Percentiles rank a stretch among this genome's conserved stretches.
These are phyloP conservation scores for Ascobolus immersus DNA, from an alignment of 495 filamentous ascomycete genomes.

Conservation along the genomic window DNA sequence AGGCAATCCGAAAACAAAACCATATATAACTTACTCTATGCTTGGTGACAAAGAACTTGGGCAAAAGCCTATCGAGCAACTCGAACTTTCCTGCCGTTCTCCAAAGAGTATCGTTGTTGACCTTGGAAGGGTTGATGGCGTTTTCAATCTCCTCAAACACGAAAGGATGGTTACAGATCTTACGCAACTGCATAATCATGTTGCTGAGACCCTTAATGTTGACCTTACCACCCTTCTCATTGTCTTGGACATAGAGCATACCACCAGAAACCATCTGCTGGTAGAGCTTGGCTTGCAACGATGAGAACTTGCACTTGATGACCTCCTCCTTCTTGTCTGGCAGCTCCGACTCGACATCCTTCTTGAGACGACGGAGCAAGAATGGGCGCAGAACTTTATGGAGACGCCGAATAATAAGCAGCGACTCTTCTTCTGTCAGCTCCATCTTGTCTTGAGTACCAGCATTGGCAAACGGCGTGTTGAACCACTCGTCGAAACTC, in stretches of 20 bases:
- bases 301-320: conserved; percentile 95
- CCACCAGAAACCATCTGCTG: conserved; percentile 90
- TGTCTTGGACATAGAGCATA: conserved; percentile 77
- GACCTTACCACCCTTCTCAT: conserved; percentile 72
- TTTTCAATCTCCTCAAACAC: conserved; percentile 95
- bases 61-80: conserved; percentile 69
- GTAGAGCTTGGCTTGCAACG: conserved; percentile 77
- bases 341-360: conserved; percentile 94
- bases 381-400: conserved; percentile 96
- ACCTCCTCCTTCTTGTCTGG: conserved; percentile 97
- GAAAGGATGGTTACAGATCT: conserved; percentile 97
- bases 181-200: conserved; percentile 98
- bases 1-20: background rate
- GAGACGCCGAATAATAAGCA: conserved; percentile 91
- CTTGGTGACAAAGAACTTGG: conserved; percentile 68
- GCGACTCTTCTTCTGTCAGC: conserved; percentile 92
- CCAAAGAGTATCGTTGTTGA: conserved; percentile 83
- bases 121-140: conserved; percentile 74
- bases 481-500: conserved; percentile 99
- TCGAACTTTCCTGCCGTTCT: conserved; percentile 94
- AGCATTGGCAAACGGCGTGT: conserved; percentile 95
- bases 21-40: conserved; percentile 33
- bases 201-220: conserved; percentile 90
- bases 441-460: conserved; percentile 97
- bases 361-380: conserved; percentile 92